Evolutionary conservation across 345 rosid genomes (phyloP).

Genomic region (Crucihimalaya himalaica): DNA sequence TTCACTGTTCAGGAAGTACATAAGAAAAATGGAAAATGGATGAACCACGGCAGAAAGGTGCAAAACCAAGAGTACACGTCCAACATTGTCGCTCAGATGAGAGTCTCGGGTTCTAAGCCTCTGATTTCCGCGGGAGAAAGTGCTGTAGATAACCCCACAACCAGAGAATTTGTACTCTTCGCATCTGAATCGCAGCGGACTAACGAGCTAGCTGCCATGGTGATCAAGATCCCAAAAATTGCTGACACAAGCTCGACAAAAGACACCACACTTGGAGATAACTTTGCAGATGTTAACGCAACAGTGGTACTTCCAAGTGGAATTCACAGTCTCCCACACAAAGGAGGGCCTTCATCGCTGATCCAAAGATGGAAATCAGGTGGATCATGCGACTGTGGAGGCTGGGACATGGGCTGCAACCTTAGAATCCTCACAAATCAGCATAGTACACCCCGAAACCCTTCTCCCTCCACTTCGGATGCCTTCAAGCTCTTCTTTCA

Average conservation of each 20-base stretch:
- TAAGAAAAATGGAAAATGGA: conserved; percentile 80
- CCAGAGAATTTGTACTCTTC: conserved; percentile 70
- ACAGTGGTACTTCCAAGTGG: conserved; percentile 92
- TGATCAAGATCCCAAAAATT: conserved; percentile 57
- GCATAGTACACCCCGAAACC: conserved; percentile 39
- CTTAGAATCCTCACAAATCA: conserved; percentile 62
- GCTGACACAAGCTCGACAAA: conserved; percentile 28
- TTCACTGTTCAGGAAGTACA: conserved; percentile 68
- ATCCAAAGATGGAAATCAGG: conserved; percentile 91
- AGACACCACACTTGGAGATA: conserved; percentile 38
- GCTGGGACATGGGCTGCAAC: conserved; percentile 94
- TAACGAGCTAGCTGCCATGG: conserved; percentile 88
- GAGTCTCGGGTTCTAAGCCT: conserved; percentile 58
- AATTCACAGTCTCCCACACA: conserved; percentile 74
- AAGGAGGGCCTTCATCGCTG: conserved; percentile 86
- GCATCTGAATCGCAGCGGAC: conserved; percentile 58
- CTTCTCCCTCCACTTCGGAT: conserved; percentile 40
- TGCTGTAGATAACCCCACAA: conserved; percentile 38
- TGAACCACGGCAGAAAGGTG: conserved; percentile 62
- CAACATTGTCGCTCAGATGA: conserved; percentile 76
- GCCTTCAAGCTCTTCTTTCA: conserved; percentile 62
- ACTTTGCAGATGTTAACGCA: conserved; percentile 39
- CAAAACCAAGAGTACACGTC: conserved; percentile 65
- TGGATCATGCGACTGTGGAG: conserved; percentile 97
- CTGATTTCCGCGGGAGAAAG: conserved; percentile 37